Base-by-base conservation (phyloP, 805 yeast genomes). In the Saccharomyces kudriavzevii region DNA sequence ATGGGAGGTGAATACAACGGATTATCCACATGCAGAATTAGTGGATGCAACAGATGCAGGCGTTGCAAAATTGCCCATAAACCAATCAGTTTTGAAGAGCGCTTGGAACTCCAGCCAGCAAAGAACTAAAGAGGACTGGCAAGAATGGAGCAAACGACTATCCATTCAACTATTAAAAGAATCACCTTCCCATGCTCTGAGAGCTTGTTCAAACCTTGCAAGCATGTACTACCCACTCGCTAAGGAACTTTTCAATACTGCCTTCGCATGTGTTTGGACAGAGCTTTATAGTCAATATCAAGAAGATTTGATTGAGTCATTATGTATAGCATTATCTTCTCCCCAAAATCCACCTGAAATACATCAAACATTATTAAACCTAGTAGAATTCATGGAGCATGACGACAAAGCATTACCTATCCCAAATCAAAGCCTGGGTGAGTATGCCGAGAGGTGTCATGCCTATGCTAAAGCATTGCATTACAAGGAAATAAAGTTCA, bases 401-500 rank as follows among this genome's bases (percentile, higher is more conserved):
- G 97, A 92, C 69, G 97, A 91, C 60, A 90, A 90, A 64, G 86
- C 96, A 0, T 76, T 92, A 52, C 96, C 97, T 0, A 86, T 91
- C 46, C 85, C 92, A 43, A 88, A 88, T 13, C 81, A 90, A 4
- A 86, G 91, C 0, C 73, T 92, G 56, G 96, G 97, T 2, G 89
- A 85, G 60, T 91, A 89, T 65, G 96, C 97, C 1, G 94, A 88
- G 64, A 77, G 91, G 56, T 88, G 96, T 58, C 98, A 92, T 70
- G 97, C 97, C 0, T 92, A 89, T 70, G 98, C 98, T 4, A 92
- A 92, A 63, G 96, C 97, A 0, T 74, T 92, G 52, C 98, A 92
- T 65, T 92, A 91, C 70, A 90, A 89, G 67, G 98, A 92, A 66
- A 73, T 89, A n/a, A 97, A 90, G 60, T 92, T 90, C 62, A 86